A percentile compares a stretch with the other conserved stretches of the same genome.
These are phyloP conservation scores for Irpex sp. DNA, from an alignment of 1,284 basidiomycete species.

Conservation along the genomic window DNA sequence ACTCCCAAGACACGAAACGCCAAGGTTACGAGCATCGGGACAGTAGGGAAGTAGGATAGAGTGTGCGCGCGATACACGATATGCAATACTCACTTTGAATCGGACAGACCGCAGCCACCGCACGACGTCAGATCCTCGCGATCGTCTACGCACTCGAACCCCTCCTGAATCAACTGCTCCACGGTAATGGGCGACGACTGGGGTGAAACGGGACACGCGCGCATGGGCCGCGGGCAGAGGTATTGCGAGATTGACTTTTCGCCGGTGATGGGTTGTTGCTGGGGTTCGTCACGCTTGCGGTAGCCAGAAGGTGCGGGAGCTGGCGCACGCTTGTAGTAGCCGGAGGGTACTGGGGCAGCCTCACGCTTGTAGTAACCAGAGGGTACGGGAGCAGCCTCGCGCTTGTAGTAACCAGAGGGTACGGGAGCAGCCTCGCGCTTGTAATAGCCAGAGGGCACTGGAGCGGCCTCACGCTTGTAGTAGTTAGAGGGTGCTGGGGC, in stretches of 20 bases:
- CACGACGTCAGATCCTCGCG: slow-evolving; percentile 25
- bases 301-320: slow-evolving; percentile 1
- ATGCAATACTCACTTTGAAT: slow-evolving; percentile 20
- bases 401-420: background rate
- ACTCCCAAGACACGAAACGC: background rate
- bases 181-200: slow-evolving; percentile 13
- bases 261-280: slow-evolving; percentile 11
- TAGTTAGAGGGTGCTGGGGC: background rate
- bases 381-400: background rate
- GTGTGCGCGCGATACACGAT: background rate
- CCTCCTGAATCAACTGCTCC: slow-evolving; percentile 18
- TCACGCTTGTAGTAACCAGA: slow-evolving; percentile 5
- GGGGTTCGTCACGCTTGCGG: slow-evolving; percentile 10
- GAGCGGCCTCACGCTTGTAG: background rate
- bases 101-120: slow-evolving; percentile 26
- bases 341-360: background rate
- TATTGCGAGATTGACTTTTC: slow-evolving; percentile 9
- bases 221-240: slow-evolving; percentile 21
- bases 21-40: background rate
- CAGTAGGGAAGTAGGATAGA: background rate
- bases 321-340: background rate
- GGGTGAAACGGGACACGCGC: slow-evolving; percentile 19
- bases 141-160: slow-evolving; percentile 29
- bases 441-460: slow-evolving; percentile 4
- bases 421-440: background rate